Conservation (phyloP, 352 stramenopile species). For the Phytopythium boreale region DNA sequence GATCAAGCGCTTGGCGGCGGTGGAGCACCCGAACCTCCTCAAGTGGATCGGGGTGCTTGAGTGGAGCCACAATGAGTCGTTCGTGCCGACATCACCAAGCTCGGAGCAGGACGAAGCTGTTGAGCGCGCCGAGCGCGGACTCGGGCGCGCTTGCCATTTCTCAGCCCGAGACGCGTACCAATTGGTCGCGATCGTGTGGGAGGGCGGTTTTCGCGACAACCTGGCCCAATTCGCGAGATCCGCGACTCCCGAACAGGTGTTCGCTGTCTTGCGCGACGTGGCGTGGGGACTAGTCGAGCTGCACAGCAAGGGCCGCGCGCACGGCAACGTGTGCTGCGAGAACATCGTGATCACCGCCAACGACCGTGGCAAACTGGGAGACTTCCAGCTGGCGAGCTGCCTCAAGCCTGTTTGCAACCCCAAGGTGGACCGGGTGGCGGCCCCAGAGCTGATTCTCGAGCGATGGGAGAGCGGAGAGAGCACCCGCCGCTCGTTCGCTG, state of each 20-base stretch:
- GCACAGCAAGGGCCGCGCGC: not conserved
- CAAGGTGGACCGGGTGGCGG: not conserved
- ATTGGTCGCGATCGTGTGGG: not conserved
- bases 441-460: not conserved
- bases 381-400: not conserved
- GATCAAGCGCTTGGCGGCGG: not conserved
- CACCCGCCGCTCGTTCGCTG: not conserved
- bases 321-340: constrained; percentile 1
- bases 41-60: not conserved
- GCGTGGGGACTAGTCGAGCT: not conserved
- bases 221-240: not conserved
- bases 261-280: not conserved
- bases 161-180: too few relatives aligned
- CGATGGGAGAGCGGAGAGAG: not conserved
- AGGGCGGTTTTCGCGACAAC: constrained; percentile 1
- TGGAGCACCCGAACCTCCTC: not conserved
- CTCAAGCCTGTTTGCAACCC: not conserved
- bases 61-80: not conserved
- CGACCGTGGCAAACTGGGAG: not conserved
- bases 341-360: not conserved
- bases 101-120: too few relatives aligned
- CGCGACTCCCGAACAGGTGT: not conserved
- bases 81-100: not conserved
- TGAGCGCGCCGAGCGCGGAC: too few relatives aligned
- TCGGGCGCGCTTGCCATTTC: too few relatives aligned